Evolutionary conservation across 2,329 filamentous ascomycete species (phyloP).

Genomic region (Fusarium brachygibbosum): DNA sequence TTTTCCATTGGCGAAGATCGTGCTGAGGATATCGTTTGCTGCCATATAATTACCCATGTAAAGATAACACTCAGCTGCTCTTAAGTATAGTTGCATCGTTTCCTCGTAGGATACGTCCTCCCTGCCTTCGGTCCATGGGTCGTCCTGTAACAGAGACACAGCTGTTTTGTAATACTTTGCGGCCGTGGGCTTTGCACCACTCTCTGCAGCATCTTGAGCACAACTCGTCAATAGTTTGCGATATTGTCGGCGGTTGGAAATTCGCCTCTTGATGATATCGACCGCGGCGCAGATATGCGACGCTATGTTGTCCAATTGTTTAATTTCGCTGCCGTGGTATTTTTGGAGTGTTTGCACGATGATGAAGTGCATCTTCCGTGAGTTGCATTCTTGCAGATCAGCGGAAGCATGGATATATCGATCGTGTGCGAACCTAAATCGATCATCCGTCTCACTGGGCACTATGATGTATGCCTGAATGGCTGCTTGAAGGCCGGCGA

Average conservation of each 20-base stretch:
- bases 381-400: conserved; percentile 76
- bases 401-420: conserved; percentile 83
- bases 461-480: conserved; percentile 85
- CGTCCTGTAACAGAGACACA: conserved; percentile 80
- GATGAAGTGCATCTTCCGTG: conserved; percentile 88
- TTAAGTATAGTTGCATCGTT: conserved; percentile 82
- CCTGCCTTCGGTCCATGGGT: conserved; percentile 78
- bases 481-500: conserved; percentile 84
- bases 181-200: conserved; percentile 84
- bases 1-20: conserved; percentile 77
- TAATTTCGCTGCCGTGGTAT: conserved; percentile 72
- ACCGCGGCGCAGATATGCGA: conserved; percentile 85
- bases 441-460: conserved; percentile 85
- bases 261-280: conserved; percentile 77
- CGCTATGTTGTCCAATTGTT: conserved; percentile 78
- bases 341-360: conserved; percentile 86
- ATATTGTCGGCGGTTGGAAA: conserved; percentile 73
- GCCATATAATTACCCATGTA: conserved; percentile 79
- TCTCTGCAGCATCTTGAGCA: conserved; percentile 82
- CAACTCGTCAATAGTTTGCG: conserved; percentile 83
- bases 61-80: conserved; percentile 85
- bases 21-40: conserved; percentile 76
- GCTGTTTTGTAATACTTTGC: conserved; percentile 85
- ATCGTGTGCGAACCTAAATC: conserved; percentile 90
- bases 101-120: conserved; percentile 88